Conservation (phyloP, 495 filamentous ascomycete species). For the Penicillium alfredii region DNA sequence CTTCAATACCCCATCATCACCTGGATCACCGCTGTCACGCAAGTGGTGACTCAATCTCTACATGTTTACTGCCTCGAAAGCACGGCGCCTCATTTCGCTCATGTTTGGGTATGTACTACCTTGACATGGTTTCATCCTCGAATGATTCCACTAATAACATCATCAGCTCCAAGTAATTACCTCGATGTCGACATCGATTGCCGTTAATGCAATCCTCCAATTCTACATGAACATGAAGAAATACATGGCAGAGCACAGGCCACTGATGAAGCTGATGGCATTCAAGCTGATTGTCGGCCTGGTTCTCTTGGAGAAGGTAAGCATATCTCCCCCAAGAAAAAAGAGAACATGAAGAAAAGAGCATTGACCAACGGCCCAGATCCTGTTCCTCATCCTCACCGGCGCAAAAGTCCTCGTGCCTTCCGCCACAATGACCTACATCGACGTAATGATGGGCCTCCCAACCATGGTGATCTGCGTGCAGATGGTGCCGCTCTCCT, state of each 20-base stretch:
- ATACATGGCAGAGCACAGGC: conserved; percentile 3
- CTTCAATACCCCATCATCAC: conserved; percentile 18
- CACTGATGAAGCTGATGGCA: conserved; percentile 13
- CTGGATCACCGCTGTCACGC: conserved; percentile 14
- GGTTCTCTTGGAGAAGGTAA: conserved; percentile 12
- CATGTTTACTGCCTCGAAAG: conserved; percentile 16
- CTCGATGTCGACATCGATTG: conserved; percentile 13
- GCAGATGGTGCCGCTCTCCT: conserved; percentile 17
- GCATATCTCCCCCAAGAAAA: too few relatives aligned
- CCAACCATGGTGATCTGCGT: conserved; percentile 16
- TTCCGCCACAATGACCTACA: conserved; percentile 11
- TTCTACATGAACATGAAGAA: conserved; percentile 10
- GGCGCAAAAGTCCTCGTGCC: conserved; percentile 6
- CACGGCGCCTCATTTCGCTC: conserved; percentile 15
- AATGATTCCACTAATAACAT: neutral
- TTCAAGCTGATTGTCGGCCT: conserved; percentile 18
- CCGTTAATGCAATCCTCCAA: conserved; percentile 9
- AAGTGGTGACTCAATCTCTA: conserved; percentile 17
- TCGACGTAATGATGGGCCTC: conserved; percentile 19
- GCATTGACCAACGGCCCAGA: conserved; percentile 10
- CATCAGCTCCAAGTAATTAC: conserved; percentile 8
- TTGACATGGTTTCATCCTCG: neutral
- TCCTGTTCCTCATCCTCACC: conserved; percentile 6
- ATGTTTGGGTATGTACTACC: conserved; percentile 15
- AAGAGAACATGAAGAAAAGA: neutral